Evolutionary conservation across 176 grass and related monocot genomes (phyloP), one percentile per base, ranked within the genome.

Genomic region (Oryza rufipogon): DNA sequence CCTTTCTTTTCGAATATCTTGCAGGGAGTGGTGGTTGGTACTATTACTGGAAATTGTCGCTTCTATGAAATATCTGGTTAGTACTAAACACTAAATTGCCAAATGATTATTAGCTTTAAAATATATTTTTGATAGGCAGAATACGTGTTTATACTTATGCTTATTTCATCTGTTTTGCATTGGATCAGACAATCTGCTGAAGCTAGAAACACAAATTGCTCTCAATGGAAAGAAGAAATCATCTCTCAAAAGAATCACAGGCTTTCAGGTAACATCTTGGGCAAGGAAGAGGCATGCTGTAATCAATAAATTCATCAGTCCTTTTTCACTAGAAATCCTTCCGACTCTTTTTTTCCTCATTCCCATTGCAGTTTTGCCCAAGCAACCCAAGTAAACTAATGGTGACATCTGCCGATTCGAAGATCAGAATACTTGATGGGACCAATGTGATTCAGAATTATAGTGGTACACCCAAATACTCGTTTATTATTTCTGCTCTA

Each of bases 41-140:
- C 95, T 7, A 88, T 98, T 19, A 88, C 88, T 3, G 95, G 95
- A 56, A 91, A 86, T 81, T 97, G 95, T 32, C 81, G 90, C 3
- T 97, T 97, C 87, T 97, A 94, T 68, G 82, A 91, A 73, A 23
- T 79, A 86, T 91, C 92, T 92, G 94, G 89, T 97, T 94, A 74
- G 76, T 63, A 63, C 58, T 13, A 71, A 19, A 61, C 44, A 32
- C 9, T 47, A 70, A 87, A 72, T 51, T 9, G 22, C 75, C 9
- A 83, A 66, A 66, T 38, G 23, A 76, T 10, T 78, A 65, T 22
- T 87, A 52, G 44, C 23, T 76, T 34, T 70, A 70, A 52, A 68
- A 64, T 70, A 9, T 70, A 4, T 54, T 72, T 78, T 42, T 36
- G 13, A 17, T 36, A 73, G 66, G 22, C 26, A 41, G 5, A 26